Evolutionary conservation across 139 green algal genomes (phyloP).

Genomic region (Chlorella sp.): DNA sequence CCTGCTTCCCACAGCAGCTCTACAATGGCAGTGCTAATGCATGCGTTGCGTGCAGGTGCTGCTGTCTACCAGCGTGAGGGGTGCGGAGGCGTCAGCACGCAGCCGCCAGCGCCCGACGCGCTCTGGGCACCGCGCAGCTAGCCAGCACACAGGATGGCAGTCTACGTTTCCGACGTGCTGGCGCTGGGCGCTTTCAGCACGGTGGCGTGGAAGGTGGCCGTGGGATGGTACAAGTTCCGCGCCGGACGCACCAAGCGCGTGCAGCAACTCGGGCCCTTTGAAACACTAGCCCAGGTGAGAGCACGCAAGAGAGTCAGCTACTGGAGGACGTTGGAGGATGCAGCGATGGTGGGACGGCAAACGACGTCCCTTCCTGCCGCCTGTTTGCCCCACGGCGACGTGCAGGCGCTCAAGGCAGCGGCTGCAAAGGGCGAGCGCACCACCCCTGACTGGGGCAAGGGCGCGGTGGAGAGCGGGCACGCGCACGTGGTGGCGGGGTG

Average conservation of each 20-base stretch:
- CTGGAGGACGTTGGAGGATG: too few species aligned
- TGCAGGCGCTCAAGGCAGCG: not conserved
- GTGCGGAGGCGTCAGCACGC: too few species aligned
- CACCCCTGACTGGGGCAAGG: not conserved
- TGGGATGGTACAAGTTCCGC: conserved; percentile 13
- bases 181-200: conserved; percentile 1
- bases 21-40: not conserved
- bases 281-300: not conserved
- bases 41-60: not conserved
- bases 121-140: not conserved
- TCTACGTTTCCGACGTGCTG: not conserved
- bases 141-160: not conserved
- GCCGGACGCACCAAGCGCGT: not conserved
- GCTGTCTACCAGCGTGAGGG: not conserved
- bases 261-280: conserved; percentile 3
- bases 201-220: conserved; percentile 3
- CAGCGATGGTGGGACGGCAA: not conserved
- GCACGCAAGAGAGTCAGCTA: too few species aligned
- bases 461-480: not conserved
- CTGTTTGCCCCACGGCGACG: not conserved
- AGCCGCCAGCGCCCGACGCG: too few species aligned
- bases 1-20: not conserved
- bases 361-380: not conserved
- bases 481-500: not conserved
- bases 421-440: not conserved